These are phyloP conservation scores for Plectranthus barbatus DNA, from an alignment of 257 asterid genomes.

Conservation along the genomic window DNA sequence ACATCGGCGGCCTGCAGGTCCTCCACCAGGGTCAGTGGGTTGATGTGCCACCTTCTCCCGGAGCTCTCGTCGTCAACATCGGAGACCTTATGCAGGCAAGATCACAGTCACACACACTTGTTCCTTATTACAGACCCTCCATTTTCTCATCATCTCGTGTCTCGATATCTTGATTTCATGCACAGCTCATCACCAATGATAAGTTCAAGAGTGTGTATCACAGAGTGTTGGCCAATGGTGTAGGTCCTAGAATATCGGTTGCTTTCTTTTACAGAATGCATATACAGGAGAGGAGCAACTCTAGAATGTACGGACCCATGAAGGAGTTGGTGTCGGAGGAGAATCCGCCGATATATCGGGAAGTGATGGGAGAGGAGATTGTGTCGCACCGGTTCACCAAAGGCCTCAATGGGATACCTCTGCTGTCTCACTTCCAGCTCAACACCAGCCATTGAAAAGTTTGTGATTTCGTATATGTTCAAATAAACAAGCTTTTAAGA, in stretches of 20 bases:
- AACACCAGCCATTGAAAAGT: background rate
- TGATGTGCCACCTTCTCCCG: background rate
- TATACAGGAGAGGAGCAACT: background rate
- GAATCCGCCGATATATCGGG: constrained; percentile 14
- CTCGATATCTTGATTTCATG: too few species aligned
- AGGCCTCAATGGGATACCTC: constrained; percentile 5
- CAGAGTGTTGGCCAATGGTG: constrained; percentile 27
- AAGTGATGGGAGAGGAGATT: constrained; percentile 1
- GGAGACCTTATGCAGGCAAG: constrained; percentile 7
- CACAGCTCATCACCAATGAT: constrained; percentile 42
- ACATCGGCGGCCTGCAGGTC: too few species aligned
- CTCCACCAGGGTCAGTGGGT: background rate
- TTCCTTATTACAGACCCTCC: too few species aligned
- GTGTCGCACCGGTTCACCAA: background rate
- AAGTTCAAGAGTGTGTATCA: too few species aligned
- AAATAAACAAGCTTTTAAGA: too few species aligned
- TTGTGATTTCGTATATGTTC: too few species aligned
- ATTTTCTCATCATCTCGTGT: too few species aligned
- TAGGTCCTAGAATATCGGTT: constrained; percentile 31
- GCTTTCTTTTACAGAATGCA: constrained; percentile 29
- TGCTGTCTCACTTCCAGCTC: background rate
- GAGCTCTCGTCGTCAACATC: background rate
- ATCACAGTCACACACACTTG: too few species aligned
- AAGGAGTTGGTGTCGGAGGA: constrained; percentile 25
- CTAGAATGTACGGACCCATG: constrained; percentile 18